A percentile compares a stretch with the other conserved stretches of the same genome.
Evolutionary conservation across 768 basidiomycete species (phyloP).

Genomic region (Crepidotus variabilis): DNA sequence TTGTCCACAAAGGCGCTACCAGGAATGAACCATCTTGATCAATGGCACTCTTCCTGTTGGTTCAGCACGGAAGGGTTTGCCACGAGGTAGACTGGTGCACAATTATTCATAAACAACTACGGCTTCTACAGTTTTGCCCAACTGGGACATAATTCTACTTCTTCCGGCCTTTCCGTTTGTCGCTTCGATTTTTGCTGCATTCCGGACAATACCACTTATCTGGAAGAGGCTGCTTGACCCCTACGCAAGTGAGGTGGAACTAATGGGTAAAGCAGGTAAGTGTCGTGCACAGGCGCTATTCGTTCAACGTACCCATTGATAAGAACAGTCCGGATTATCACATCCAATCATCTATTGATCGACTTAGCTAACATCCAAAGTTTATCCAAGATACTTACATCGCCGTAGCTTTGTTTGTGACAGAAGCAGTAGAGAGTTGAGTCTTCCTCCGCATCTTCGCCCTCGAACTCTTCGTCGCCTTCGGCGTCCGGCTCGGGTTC

Average conservation of each 20-base stretch:
- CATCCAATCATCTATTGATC: constrained; percentile 64
- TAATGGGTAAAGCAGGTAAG: constrained; percentile 14
- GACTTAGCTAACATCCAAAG: background rate
- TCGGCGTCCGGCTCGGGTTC: constrained; percentile 36
- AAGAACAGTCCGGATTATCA: constrained; percentile 62
- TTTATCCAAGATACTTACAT: constrained; percentile 26
- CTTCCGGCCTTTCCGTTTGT: constrained; percentile 36
- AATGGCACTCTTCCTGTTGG: too few species aligned
- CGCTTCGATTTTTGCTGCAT: constrained; percentile 36
- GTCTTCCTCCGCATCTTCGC: constrained; percentile 34
- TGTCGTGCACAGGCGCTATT: background rate
- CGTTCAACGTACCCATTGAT: constrained; percentile 60
- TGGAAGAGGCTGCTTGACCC: constrained; percentile 40
- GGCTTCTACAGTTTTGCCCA: background rate
- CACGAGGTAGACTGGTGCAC: too few species aligned
- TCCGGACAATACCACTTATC: constrained; percentile 58
- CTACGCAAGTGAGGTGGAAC: constrained; percentile 63
- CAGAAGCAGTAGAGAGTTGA: constrained; percentile 39
- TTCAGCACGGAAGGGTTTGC: too few species aligned
- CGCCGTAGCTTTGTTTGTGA: constrained; percentile 34
- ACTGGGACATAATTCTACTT: constrained; percentile 17
- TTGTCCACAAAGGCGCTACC: too few species aligned
- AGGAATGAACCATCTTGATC: too few species aligned
- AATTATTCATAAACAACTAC: too few species aligned
- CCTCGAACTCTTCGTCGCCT: constrained; percentile 33